Conservation (phyloP, 2,329 filamentous ascomycete species). For the Bipolaris bicolor region DNA sequence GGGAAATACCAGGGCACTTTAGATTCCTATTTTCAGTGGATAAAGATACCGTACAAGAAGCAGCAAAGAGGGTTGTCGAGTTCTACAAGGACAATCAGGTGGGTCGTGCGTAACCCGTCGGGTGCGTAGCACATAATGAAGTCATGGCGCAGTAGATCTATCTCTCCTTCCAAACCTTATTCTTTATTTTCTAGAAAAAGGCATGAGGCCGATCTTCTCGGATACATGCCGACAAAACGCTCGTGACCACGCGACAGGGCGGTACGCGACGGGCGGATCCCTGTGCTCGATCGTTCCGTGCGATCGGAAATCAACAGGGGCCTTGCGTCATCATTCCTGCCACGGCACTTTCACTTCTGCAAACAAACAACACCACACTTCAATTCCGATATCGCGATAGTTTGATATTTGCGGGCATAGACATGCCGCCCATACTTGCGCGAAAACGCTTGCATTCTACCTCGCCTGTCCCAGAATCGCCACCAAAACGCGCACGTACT, state of each 20-base stretch:
- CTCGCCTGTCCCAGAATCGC: slow-evolving; percentile 53
- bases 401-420: slow-evolving; percentile 3
- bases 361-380: background rate
- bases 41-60: slow-evolving; percentile 45
- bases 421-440: slow-evolving; percentile 71
- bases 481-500: slow-evolving; percentile 33
- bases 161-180: background rate
- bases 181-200: background rate
- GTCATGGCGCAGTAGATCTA: background rate
- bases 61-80: slow-evolving; percentile 31
- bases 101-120: background rate
- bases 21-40: slow-evolving; percentile 51
- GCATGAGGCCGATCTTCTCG: background rate
- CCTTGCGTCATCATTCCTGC: slow-evolving; percentile 34
- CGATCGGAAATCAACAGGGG: slow-evolving; percentile 23
- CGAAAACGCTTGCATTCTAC: slow-evolving; percentile 66
- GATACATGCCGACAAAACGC: background rate
- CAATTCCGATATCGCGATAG: slow-evolving; percentile 6
- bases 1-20: slow-evolving; percentile 51
- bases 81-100: slow-evolving; percentile 1
- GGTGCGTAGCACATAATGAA: background rate
- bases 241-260: slow-evolving; percentile 25
- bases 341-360: slow-evolving; percentile 2
- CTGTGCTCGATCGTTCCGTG: slow-evolving; percentile 27
- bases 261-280: slow-evolving; percentile 23